Evolutionary conservation across 202 grass and related monocot species (phyloP), one percentile per base, ranked within the genome.

Genomic region (Panicum hallii): DNA sequence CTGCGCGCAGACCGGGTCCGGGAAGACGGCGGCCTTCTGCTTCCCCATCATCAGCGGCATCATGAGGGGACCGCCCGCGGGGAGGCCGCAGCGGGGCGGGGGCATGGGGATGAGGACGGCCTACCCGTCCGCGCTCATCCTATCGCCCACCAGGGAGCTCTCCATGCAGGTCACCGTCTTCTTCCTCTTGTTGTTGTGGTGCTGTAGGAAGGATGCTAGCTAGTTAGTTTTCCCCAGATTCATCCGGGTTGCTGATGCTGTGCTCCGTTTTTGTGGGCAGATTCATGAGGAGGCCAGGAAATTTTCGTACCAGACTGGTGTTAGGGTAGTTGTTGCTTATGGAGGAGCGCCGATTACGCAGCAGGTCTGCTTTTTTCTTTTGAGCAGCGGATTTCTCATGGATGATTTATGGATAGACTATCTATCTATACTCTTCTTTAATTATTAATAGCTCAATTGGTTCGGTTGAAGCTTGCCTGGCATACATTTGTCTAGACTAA

Each of bases 41-140:
- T 94, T 94, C 77, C 93, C 93, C 20, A 94, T 94, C 65, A 94
- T 94, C 52, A 90, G 93, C 20, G 93, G 90, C 17, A 92, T 94
- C 85, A 84, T 94, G 85, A 70, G 76, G n/a, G 85, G 87, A 0
- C 78, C 78, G 12, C 87, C 85, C 1, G 86, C 40, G 6, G 47
- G 36, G 19, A 50, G 78, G 12, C 61, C 85, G 17, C 85, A 85
- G 42, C 16, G 78, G 0, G 72, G 87, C 0, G 47, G 47, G 0
- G 68, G 44, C 0, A 53, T 53, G 38, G 90, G 88, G 75, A 85
- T 69, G 45, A 58, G 93, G 76, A 79, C 66, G 1, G 85, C 88
- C 0, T 92, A 38, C 42, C 93, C 93, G 1, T 83, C 90, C 58
- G 93, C 93, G 15, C 85, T 94, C 79, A 94, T 94, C 23, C 84